Conservation (phyloP, 1,284 basidiomycete genomes). For the Ustilago curta region DNA sequence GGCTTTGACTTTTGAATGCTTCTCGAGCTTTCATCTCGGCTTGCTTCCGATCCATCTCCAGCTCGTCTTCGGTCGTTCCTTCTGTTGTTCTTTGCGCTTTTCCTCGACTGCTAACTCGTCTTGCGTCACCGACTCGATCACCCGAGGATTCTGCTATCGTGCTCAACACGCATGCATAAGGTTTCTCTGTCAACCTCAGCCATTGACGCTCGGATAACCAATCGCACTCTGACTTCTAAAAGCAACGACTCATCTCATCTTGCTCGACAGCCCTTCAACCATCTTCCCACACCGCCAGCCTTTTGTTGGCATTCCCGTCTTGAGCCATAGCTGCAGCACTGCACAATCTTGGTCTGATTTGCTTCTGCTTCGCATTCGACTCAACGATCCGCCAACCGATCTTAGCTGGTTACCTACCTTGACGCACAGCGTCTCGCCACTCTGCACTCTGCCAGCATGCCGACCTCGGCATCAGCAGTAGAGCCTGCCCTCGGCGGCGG, state of each 20-base stretch:
- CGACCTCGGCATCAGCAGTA: conserved; percentile 46
- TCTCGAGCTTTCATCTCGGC: conserved; percentile 9
- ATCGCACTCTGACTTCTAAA: neutral
- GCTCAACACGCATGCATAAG: neutral
- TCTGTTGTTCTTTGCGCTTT: neutral
- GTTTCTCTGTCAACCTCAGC: neutral
- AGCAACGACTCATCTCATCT: neutral
- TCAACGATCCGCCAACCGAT: neutral
- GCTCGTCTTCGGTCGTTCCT: neutral
- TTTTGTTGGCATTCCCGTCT: neutral
- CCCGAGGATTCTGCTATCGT: neutral
- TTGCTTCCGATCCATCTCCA: conserved; percentile 28
- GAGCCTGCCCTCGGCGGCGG: conserved; percentile 53
- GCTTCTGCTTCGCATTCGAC: neutral
- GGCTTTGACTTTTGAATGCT: conserved; percentile 8
- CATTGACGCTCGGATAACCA: neutral
- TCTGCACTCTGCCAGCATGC: conserved; percentile 21
- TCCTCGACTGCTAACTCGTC: neutral
- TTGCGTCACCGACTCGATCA: neutral
- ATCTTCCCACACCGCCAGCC: neutral
- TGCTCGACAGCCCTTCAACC: neutral
- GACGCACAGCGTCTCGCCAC: conserved; percentile 11
- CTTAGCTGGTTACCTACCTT: neutral
- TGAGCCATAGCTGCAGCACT: neutral
- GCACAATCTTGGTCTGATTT: neutral